phyloP scores from a whole-genome alignment of 1,139 yeast genomes.

The Geotrichum phurueaensis region DNA sequence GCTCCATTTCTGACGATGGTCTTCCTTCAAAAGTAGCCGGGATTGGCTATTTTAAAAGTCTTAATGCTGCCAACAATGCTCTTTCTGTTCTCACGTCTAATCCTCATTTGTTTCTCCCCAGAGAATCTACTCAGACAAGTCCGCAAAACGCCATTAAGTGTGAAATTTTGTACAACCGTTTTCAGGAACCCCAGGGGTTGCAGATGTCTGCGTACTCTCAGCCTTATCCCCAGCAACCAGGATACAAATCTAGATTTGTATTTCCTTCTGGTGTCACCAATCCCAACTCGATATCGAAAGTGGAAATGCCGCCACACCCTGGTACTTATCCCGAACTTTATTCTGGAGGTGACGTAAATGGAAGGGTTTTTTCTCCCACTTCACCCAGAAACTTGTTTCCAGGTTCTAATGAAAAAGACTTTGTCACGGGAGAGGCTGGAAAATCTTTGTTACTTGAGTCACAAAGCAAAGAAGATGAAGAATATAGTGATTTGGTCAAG shows the following conservation, averaged over 20 bases:
- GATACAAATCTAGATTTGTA: constrained; percentile 16
- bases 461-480: constrained; percentile 31
- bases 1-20: constrained; percentile 32
- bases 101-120: constrained; percentile 50
- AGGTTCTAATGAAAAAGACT: constrained; percentile 16
- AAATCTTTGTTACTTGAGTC: constrained; percentile 32
- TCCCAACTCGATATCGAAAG: constrained; percentile 7
- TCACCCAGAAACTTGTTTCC: constrained; percentile 30
- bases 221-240: background rate
- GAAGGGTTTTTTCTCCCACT: constrained; percentile 29
- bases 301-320: constrained; percentile 21
- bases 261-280: constrained; percentile 15
- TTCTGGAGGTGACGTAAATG: constrained; percentile 14
- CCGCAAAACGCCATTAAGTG: constrained; percentile 25
- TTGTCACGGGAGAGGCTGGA: constrained; percentile 23
- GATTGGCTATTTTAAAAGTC: constrained; percentile 59
- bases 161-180: constrained; percentile 23
- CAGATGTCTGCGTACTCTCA: constrained; percentile 7
- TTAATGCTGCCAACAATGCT: constrained; percentile 63
- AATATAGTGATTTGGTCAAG: constrained; percentile 31
- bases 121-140: constrained; percentile 11
- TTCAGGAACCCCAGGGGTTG: constrained; percentile 8
- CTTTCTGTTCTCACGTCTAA: constrained; percentile 62
- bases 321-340: constrained; percentile 17
- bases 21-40: constrained; percentile 38